A percentile compares a stretch with the other conserved stretches of the same genome.
These are phyloP conservation scores for Cinchona pubescens DNA, from an alignment of 257 asterid species.

Conservation along the genomic window DNA sequence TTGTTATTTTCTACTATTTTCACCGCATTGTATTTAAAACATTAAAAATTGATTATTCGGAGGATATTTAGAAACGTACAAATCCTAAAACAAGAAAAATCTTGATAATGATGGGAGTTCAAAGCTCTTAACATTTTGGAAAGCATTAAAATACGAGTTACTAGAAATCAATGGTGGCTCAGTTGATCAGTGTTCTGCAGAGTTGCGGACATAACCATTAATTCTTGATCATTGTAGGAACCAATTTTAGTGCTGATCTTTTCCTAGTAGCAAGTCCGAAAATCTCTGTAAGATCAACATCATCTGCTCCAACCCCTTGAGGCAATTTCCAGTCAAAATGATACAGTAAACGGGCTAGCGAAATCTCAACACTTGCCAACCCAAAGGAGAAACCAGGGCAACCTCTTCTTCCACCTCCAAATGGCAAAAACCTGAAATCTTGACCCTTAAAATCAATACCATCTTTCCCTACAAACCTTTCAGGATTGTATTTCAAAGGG, in stretches of 20 bases:
- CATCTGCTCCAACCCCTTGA: slow-evolving; percentile 18
- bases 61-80: no score
- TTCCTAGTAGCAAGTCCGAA: slow-evolving; percentile 38
- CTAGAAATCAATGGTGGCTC: no score
- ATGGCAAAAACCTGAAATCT: slow-evolving; percentile 36
- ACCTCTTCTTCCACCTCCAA: slow-evolving; percentile 44
- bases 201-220: no score
- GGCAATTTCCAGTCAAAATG: slow-evolving; percentile 38
- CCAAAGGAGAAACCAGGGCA: slow-evolving; percentile 41
- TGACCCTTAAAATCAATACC: slow-evolving; percentile 32
- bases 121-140: no score
- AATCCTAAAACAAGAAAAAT: no score
- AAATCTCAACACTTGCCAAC: slow-evolving; percentile 33
- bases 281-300: slow-evolving; percentile 28
- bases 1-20: no score
- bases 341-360: slow-evolving; percentile 27
- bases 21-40: no score
- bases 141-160: no score
- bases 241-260: slow-evolving; percentile 27
- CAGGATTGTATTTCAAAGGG: slow-evolving; percentile 28
- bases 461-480: slow-evolving; percentile 23
- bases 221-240: no score
- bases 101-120: no score
- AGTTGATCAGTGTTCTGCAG: no score
- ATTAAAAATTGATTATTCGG: no score